Conservation (phyloP, 2,329 filamentous ascomycete genomes). For the Botrytis paeoniae region DNA sequence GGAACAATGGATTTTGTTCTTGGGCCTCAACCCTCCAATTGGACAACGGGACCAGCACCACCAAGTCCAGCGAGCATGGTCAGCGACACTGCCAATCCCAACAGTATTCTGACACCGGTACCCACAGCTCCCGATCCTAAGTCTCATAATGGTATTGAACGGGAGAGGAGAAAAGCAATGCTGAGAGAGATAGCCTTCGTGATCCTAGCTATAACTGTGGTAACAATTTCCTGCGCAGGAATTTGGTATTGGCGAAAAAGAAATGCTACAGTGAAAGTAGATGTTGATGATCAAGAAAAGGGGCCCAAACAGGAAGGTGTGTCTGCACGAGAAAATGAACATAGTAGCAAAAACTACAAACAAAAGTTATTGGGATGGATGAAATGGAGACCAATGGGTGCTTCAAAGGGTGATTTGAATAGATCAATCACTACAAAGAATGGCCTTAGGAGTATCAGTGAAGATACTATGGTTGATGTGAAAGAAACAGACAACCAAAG, state of each 20-base stretch:
- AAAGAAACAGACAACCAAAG: background rate
- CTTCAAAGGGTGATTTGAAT: background rate
- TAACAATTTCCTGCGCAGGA: background rate
- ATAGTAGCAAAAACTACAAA: background rate
- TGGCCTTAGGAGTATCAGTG: background rate
- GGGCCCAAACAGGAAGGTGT: background rate
- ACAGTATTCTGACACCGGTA: slow-evolving; percentile 11
- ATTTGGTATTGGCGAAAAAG: slow-evolving; percentile 10
- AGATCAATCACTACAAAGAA: background rate
- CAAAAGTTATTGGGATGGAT: background rate
- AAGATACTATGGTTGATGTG: background rate
- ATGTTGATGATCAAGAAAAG: slow-evolving; percentile 2
- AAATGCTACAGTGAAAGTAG: background rate
- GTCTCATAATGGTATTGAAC: background rate
- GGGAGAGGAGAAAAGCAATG: background rate
- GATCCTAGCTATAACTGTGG: background rate
- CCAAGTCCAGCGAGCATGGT: slow-evolving; percentile 53
- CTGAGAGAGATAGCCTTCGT: background rate
- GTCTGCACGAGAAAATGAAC: background rate
- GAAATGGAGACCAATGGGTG: background rate
- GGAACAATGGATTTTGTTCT: slow-evolving; percentile 63
- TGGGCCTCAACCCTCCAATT: slow-evolving; percentile 50
- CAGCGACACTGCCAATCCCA: slow-evolving; percentile 8
- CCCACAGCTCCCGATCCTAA: background rate
- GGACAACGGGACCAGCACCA: slow-evolving; percentile 58